Percentiles rank a stretch among this genome's conserved stretches.
These are phyloP conservation scores for Akanthomyces lecanii DNA, from an alignment of 2,329 filamentous ascomycete species.

Conservation along the genomic window DNA sequence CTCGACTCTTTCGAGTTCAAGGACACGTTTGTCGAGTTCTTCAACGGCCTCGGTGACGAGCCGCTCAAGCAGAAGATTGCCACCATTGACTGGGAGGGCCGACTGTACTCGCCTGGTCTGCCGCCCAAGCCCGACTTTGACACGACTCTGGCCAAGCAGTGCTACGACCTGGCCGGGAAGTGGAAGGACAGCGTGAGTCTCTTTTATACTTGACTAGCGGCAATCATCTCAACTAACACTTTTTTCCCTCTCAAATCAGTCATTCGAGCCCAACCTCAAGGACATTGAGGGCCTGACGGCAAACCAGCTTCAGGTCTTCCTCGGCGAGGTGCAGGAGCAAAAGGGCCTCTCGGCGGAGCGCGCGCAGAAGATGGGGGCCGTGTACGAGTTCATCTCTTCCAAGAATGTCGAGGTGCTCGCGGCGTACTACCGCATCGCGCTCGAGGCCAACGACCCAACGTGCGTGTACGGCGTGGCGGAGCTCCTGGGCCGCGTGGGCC, in stretches of 20 bases:
- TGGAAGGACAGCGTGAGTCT: slow-evolving; percentile 62
- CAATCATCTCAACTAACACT: neutral
- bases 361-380: slow-evolving; percentile 66
- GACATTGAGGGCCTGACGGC: slow-evolving; percentile 74
- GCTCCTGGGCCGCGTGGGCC: slow-evolving; percentile 74
- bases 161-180: slow-evolving; percentile 75
- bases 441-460: slow-evolving; percentile 66
- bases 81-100: slow-evolving; percentile 81
- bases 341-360: slow-evolving; percentile 60
- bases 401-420: slow-evolving; percentile 83
- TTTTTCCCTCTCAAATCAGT: slow-evolving; percentile 29
- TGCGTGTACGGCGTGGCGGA: slow-evolving; percentile 69
- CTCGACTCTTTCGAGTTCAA: slow-evolving; percentile 95
- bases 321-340: slow-evolving; percentile 69
- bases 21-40: slow-evolving; percentile 80
- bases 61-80: slow-evolving; percentile 61
- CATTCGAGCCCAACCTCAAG: slow-evolving; percentile 58
- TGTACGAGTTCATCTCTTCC: slow-evolving; percentile 69
- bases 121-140: slow-evolving; percentile 91
- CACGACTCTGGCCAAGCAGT: slow-evolving; percentile 78
- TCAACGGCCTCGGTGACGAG: slow-evolving; percentile 60
- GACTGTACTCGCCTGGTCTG: slow-evolving; percentile 83
- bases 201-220: slow-evolving; percentile 10
- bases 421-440: slow-evolving; percentile 74
- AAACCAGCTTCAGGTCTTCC: slow-evolving; percentile 88